Evolutionary conservation across 345 rosid genomes (phyloP).

Genomic region (Salix exigua): DNA sequence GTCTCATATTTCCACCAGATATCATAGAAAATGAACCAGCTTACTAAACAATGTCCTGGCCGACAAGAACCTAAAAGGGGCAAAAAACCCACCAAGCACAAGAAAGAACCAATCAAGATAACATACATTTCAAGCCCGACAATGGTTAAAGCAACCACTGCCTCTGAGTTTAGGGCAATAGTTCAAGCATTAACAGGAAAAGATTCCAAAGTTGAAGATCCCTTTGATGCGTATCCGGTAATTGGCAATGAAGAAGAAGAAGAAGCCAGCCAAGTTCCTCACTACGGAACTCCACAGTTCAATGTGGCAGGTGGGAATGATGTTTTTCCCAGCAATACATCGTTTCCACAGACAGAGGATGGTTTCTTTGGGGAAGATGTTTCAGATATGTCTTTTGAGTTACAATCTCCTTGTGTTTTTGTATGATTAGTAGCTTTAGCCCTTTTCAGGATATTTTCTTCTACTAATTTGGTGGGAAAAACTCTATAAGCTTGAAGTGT

Average conservation of each 20-base stretch:
- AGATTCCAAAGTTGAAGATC: conserved; percentile 23
- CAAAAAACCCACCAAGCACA: conserved; percentile 9
- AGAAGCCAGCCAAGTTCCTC: neutral
- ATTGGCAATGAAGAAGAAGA: neutral
- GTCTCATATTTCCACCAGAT: neutral
- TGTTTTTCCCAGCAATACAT: neutral
- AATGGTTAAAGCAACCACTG: conserved; percentile 34
- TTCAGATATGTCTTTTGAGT: conserved; percentile 12
- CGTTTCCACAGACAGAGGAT: conserved; percentile 6
- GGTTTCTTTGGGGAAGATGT: conserved; percentile 19
- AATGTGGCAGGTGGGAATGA: neutral
- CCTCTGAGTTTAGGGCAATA: conserved; percentile 41
- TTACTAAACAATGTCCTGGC: neutral
- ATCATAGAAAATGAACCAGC: conserved; percentile 3
- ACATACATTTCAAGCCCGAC: conserved; percentile 48
- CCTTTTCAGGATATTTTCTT: too few species aligned
- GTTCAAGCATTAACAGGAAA: conserved; percentile 52
- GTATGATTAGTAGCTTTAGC: neutral
- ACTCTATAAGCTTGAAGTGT: too few species aligned
- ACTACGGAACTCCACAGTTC: neutral
- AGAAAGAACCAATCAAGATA: conserved; percentile 43
- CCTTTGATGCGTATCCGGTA: neutral
- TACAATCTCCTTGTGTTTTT: conserved; percentile 11
- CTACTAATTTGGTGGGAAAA: too few species aligned
- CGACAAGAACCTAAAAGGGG: neutral